Conservation (phyloP, 306 rosid species). For the Astragalus glycyphyllos region DNA sequence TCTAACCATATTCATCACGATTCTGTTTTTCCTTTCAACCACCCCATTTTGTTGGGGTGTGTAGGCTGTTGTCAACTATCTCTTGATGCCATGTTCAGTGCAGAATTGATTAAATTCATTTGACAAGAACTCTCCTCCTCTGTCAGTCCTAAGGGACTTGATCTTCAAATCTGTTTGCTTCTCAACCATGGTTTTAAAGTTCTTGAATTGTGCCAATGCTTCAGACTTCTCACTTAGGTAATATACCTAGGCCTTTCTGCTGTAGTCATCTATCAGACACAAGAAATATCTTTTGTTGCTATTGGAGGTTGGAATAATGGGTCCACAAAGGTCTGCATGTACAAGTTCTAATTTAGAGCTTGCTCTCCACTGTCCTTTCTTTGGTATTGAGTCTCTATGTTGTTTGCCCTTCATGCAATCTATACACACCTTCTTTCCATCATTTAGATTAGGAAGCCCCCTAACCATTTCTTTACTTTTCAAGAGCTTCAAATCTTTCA, state of each 20-base stretch:
- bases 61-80: neutral
- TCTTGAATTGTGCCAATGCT: neutral
- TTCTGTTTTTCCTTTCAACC: neutral
- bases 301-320: neutral
- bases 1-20: too few species aligned
- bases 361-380: neutral
- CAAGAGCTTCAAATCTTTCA: too few species aligned
- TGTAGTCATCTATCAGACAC: neutral
- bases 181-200: neutral
- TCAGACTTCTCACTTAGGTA: neutral
- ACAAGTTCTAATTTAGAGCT: neutral
- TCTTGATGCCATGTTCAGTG: neutral
- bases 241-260: neutral
- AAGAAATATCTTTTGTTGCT: neutral
- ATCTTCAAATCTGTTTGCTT: neutral
- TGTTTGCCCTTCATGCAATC: neutral
- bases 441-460: too few species aligned
- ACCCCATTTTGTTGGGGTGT: neutral
- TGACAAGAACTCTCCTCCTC: neutral
- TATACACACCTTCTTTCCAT: neutral
- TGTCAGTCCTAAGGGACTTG: neutral
- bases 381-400: neutral
- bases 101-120: neutral
- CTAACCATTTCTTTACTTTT: neutral
- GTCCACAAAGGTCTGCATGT: neutral